Evolutionary conservation across 2,329 filamentous ascomycete species (phyloP), one percentile per base, ranked within the genome.

Genomic region (Colletotrichum melonis): DNA sequence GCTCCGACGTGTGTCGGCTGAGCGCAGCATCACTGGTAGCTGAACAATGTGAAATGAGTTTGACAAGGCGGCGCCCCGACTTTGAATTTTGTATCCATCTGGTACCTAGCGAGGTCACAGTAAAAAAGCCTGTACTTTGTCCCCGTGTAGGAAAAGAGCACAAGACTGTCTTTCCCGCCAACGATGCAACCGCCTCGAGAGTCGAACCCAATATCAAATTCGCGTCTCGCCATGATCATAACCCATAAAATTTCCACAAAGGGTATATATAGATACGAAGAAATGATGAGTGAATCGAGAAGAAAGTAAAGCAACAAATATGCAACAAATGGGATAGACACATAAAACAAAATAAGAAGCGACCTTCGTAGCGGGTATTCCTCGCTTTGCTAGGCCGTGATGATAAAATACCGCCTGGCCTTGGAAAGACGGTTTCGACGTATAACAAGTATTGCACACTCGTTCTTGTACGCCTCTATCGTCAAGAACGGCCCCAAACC

Each of bases 221-320:
- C 52, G 22, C 56, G 26, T 49, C 42, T 73, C 66, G 65, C 59
- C 66, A 65, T 60, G 38, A 65, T 70, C 70, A 69, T 73, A 30
- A 65, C 59, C 70, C 70, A 24, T 70, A 30, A 57, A 56, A 65
- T 60, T 59, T 70, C 42, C 59, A 69, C 59, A 38, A 42, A 70
- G 70, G 67, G 70, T 69, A 68, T 69, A 72, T 68, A 73, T 64
- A 73, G 67, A 65, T 70, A 56, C 60, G 67, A 73, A 65, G 55
- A 69, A 73, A 65, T 14, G 30, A 24, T 24, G 59, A 59, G 30
- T 52, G 19, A 55, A 63, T 60, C 16, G 58, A 57, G 16, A 64
- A 30, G 46, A 59, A 63, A 55, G 58, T 30, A 9, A 22, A 24
- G 38, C 38, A 42, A 42, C 38, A 63, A 22, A 60, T 42, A 22